Evolutionary conservation across 1,284 basidiomycete species (phyloP).

Genomic region (Trichosporon sp.): DNA sequence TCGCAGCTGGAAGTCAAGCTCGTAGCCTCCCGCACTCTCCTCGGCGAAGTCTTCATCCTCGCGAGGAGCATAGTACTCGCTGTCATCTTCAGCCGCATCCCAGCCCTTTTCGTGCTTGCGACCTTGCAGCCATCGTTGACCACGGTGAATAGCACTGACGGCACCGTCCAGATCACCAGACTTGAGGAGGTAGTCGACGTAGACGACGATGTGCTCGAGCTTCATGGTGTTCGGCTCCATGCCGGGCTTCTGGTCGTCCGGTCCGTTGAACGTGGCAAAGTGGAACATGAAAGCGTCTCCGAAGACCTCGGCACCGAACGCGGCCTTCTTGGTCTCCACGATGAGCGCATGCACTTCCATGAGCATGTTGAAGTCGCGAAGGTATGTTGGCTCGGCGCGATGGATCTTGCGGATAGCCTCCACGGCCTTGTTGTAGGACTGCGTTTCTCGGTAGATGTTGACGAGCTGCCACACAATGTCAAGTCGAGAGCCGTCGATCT

Average conservation of each 20-base stretch:
- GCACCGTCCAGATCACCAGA: constrained; percentile 66
- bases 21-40: constrained; percentile 47
- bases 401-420: constrained; percentile 71
- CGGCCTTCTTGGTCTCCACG: constrained; percentile 63
- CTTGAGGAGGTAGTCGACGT: constrained; percentile 77
- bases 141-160: constrained; percentile 65
- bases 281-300: constrained; percentile 61
- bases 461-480: constrained; percentile 89
- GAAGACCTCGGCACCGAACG: constrained; percentile 62
- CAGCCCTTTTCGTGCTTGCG: constrained; percentile 65
- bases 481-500: constrained; percentile 72
- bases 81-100: constrained; percentile 77
- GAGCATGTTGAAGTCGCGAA: constrained; percentile 75
- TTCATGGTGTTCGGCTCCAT: constrained; percentile 31
- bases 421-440: constrained; percentile 68
- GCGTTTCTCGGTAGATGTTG: constrained; percentile 69
- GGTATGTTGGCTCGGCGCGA: constrained; percentile 57
- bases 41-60: constrained; percentile 34
- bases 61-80: constrained; percentile 68
- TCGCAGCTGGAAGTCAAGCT: constrained; percentile 73
- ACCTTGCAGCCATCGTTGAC: constrained; percentile 85
- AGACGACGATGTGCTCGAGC: constrained; percentile 58
- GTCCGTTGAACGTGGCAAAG: constrained; percentile 34
- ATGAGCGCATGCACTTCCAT: constrained; percentile 74
- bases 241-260: constrained; percentile 23